Evolutionary conservation across 352 stramenopile species (phyloP), one percentile per base, ranked within the genome.

Genomic region (Globisporangium cederbergense): DNA sequence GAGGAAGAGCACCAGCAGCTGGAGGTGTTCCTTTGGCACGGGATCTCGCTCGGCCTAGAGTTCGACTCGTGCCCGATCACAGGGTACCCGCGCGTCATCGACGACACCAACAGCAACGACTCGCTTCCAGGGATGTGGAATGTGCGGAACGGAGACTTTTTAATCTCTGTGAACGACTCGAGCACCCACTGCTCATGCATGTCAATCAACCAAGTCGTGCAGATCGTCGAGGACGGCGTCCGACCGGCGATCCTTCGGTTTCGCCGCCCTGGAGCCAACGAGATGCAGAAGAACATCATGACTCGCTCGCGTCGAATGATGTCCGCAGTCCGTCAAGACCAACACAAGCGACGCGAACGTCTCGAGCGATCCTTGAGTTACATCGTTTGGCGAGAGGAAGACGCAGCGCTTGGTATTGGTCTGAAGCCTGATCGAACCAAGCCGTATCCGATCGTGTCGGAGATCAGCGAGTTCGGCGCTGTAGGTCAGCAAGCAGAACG

Each of bases 61-160:
- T 86, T 90, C 38, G 68, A 51, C 36, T 64, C 70, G 56, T 88
- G 79, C 55, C 59, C 75, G 13, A 75, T 77, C 54, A 83, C 81
- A 14, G 79, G 73, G 0, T 85, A 76, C 46, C 81, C 79, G 16
- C 81, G 77, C 59, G 77, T 91, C 32, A 64, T 79, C 60, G 62
- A 76, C 62, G 65, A 76, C 62, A 60, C 74, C 30, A 74, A 82
- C n/a, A 78, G 79, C 59, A 89, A 89, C 66, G 72, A 82, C 47
- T 73, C 76, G 38, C 72, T 91, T 18, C 79, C 81, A 13, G 81
- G 81, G 57, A 86, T 91, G 76, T 89, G 78, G 78, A 83, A 80
- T 55, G 58, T 89, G 45, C 76, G 76, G 36, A 67, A 79, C 57
- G 79, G 81, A 40, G 81, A 91, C 54, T 80, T 81, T 18, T 64